Base-by-base conservation (phyloP, 805 yeast genomes). In the Jamesozyma hellenica region DNA sequence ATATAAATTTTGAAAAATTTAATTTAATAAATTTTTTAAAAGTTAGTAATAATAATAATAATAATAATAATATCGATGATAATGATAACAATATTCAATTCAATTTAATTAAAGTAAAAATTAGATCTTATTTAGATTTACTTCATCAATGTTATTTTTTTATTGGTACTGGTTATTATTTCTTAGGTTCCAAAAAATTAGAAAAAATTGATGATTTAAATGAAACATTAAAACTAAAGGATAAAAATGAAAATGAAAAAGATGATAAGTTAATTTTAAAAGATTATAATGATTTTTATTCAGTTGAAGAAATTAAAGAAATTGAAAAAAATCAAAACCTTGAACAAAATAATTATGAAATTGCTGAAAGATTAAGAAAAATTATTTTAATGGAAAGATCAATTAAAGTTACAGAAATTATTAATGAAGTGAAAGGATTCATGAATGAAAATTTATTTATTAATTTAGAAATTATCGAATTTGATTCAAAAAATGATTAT, bases 101-200 rank as follows among this genome's bases (percentile, higher is more conserved):
- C 13, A 23, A 15, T 16, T 34, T 38, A 18, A 31, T 41, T 8
- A 47, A 37, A 21, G 15, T 40, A 23, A 46, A 44, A 32, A 39
- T 47, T 4, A 47, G 58, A 36, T 47, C 55, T 2, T 52, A 53
- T 29, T 23, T 57, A 40, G 81, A 84, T 37, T 51, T 76, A 10
- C 60, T 84, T 13, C 96, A 92, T 55, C 78, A 88, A 38, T 70
- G 80, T 33, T 81, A 75, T 52, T 90, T 88, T 53, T 74, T 86
- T 45, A 64, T 82, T 19, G 96, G 85, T 0, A 57, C 62, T 1
- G 56, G 53, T 10, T 54, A 54, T 34, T 60, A 57, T 32, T 50
- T 51, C 32, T 19, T 49, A 16, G 63, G 61, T 23, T 54, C 60
- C 3, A 45, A 51, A 15, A 49, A 44, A 39, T 33, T 58, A 10